Conservation (phyloP, 495 filamentous ascomycete species). For the Hypoxylon subgilvum region DNA sequence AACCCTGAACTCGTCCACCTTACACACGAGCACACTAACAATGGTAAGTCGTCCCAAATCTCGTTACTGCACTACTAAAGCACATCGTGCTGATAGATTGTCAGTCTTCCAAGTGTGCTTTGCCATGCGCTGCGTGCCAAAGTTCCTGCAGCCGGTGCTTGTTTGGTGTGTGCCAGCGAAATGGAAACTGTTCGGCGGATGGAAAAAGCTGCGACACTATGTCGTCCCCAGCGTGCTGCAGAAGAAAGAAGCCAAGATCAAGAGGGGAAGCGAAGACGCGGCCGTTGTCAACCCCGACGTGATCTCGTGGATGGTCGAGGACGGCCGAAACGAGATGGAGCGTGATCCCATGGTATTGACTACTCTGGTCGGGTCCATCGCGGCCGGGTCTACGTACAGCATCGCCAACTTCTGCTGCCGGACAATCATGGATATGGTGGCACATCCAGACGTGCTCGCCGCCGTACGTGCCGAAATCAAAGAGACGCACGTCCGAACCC, state of each 20-base stretch:
- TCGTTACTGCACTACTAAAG: too few relatives aligned
- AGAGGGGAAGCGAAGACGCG: constrained; percentile 44
- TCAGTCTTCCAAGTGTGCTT: too few relatives aligned
- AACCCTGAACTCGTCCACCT: too few relatives aligned
- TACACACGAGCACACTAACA: too few relatives aligned
- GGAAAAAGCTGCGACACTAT: background rate
- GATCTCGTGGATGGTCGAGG: background rate
- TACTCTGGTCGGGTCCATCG: background rate
- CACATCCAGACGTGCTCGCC: background rate
- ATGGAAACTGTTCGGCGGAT: background rate
- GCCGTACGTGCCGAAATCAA: background rate
- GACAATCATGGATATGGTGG: background rate
- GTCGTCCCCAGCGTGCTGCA: constrained; percentile 77
- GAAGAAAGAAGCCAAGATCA: constrained; percentile 58
- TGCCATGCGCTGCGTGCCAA: too few relatives aligned
- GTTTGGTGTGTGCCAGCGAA: too few relatives aligned
- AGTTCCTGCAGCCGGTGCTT: too few relatives aligned
- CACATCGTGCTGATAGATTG: too few relatives aligned
- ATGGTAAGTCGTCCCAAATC: too few relatives aligned
- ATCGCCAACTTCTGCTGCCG: constrained; percentile 2
- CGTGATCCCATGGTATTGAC: background rate
- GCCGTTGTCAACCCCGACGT: background rate
- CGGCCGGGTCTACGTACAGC: background rate
- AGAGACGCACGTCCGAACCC: background rate
- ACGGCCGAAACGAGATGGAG: background rate